Conservation (phyloP, 1,139 yeast genomes). For the Candida gigantensis region DNA sequence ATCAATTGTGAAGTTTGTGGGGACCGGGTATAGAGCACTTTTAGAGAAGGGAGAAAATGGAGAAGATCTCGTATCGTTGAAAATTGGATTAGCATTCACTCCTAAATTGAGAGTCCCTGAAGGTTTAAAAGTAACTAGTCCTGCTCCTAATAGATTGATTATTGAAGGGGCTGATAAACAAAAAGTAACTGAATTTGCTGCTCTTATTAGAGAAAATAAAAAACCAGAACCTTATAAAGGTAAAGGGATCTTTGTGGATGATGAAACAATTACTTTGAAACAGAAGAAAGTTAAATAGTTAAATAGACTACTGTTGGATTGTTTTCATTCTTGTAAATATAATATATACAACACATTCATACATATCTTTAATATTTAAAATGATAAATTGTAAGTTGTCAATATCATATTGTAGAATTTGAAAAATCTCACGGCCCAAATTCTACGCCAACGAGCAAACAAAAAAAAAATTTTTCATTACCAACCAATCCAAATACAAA, state of each 20-base stretch:
- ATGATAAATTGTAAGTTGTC: no score
- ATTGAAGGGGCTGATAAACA: constrained; percentile 89
- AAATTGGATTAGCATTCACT: constrained; percentile 70
- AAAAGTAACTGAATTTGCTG: constrained; percentile 85
- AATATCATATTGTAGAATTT: no score
- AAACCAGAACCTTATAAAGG: constrained; percentile 99
- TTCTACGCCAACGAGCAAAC: no score
- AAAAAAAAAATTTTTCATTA: neutral
- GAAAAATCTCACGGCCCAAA: no score
- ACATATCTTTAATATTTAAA: no score
- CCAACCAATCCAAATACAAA: neutral
- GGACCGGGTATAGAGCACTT: constrained; percentile 94
- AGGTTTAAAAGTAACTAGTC: constrained; percentile 72
- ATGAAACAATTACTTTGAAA: constrained; percentile 87
- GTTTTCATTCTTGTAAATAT: neutral
- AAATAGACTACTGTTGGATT: neutral
- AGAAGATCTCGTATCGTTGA: constrained; percentile 63
- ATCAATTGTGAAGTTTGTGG: constrained; percentile 84
- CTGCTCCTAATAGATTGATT: constrained; percentile 84
- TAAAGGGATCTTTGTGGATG: constrained; percentile 91
- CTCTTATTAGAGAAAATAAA: constrained; percentile 78
- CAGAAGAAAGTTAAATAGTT: constrained; percentile 84
- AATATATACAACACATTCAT: no score
- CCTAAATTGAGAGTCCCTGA: constrained; percentile 79
- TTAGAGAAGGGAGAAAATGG: constrained; percentile 58